Base-by-base conservation (phyloP, 2,329 filamentous ascomycete genomes). In the Neofusicoccum umdonicola region DNA sequence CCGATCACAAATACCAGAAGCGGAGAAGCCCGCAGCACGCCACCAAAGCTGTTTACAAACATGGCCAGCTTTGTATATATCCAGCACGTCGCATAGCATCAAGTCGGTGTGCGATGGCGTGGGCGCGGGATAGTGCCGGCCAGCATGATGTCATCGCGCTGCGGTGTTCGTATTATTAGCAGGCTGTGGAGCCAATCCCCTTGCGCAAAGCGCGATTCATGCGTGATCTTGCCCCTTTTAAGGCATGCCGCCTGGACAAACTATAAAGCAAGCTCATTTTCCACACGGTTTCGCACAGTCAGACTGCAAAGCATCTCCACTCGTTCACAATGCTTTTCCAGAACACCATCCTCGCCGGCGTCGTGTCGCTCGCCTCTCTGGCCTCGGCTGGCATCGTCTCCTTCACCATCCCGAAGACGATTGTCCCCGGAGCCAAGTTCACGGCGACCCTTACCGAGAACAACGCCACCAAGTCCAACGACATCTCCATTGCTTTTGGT, bases 331-430 rank as follows among this genome's bases (percentile, higher is more conserved):
- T 60, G 56, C 17, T 60, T 12, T 60, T 47, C 56, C 41, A 37
- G 9, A 47, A 45, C 27, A 35, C 56, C 56, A 13, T 60, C 56
- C 56, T 60, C 27, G 54, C 41, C 42, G 56, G 56, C 42, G 56
- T 47, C 42, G 41, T 37, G 27, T 60, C 56, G 56, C 56, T 60
- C 42, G 56, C 41, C 42, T 47, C 56, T 8, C 15, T 60, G 3
- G 56, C 56, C 11, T 60, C 56, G 56, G 56, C 56, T 41, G 56
- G 56, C 56, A 47, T 60, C 42, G 42, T 47, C 56, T 37, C 41
- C 42, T 60, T 60, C 56, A 47, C 7, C 41, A 37, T 60, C 42
- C 56, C 56, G n/a, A 60, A 47, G 41, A 60, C 56, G 8, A 12
- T 60, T 17, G 56, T 47, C 1, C 56, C 56, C 27, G 56, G 56